These are phyloP conservation scores for Penicillium sp. DNA, from an alignment of 2,329 filamentous ascomycete genomes.

Conservation along the genomic window DNA sequence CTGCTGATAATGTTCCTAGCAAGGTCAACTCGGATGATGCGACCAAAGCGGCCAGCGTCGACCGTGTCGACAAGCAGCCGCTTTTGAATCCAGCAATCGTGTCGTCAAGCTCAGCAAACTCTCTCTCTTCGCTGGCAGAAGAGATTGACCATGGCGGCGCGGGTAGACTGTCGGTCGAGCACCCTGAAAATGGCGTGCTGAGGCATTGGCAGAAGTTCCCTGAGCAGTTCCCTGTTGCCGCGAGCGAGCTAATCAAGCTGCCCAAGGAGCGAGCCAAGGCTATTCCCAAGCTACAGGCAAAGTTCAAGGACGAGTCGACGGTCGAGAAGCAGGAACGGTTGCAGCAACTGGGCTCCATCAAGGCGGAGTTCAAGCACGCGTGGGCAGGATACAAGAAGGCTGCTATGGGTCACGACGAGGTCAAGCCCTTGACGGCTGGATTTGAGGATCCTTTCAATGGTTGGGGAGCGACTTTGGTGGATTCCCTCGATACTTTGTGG, in stretches of 20 bases:
- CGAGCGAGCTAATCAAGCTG: constrained; percentile 66
- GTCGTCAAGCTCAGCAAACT: neutral
- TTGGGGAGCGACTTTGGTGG: constrained; percentile 84
- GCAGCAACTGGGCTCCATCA: constrained; percentile 62
- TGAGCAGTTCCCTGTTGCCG: constrained; percentile 72
- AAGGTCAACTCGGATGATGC: constrained; percentile 6
- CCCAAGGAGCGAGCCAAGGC: constrained; percentile 65
- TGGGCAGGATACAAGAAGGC: constrained; percentile 77
- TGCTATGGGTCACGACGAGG: constrained; percentile 83
- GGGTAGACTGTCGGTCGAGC: constrained; percentile 32
- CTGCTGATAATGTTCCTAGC: constrained; percentile 3
- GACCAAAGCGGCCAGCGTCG: neutral
- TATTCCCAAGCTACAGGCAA: constrained; percentile 72
- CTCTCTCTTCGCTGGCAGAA: constrained; percentile 1
- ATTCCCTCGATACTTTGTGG: constrained; percentile 78
- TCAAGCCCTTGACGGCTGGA: constrained; percentile 65
- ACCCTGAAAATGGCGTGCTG: constrained; percentile 22
- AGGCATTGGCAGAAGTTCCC: constrained; percentile 69
- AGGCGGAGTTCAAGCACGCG: constrained; percentile 67
- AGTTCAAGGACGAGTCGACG: constrained; percentile 62
- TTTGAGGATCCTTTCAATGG: constrained; percentile 80
- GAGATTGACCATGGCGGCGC: constrained; percentile 32
- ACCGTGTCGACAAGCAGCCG: neutral
- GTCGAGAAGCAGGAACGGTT: constrained; percentile 59
- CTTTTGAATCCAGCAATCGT: neutral